phyloP scores from a whole-genome alignment of 176 grass and related monocot species.

The Sorghum bicolor region DNA sequence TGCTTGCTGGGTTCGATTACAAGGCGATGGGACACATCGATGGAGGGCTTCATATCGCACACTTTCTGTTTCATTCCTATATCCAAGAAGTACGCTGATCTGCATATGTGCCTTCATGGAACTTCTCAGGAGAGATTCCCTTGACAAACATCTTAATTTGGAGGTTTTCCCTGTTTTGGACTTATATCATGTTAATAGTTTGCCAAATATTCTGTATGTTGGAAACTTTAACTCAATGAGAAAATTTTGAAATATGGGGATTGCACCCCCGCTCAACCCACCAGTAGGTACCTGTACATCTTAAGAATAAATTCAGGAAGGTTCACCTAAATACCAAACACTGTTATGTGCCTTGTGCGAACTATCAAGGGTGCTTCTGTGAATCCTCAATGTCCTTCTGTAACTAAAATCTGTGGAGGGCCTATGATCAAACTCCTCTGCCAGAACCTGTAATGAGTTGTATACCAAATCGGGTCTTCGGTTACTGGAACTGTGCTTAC shows the following conservation, averaged over 20 bases:
- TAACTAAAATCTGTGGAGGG: not conserved
- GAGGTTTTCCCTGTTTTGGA: constrained; percentile 35
- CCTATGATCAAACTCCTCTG: not conserved
- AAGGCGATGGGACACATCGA: constrained; percentile 55
- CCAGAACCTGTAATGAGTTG: not conserved
- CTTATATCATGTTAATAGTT: constrained; percentile 11
- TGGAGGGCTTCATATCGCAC: constrained; percentile 46
- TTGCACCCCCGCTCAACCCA: not conserved
- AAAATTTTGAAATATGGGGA: not conserved
- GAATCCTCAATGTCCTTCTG: not conserved
- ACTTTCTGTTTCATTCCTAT: constrained; percentile 63
- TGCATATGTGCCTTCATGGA: constrained; percentile 48
- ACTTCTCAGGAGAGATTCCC: constrained; percentile 21
- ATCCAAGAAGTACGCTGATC: constrained; percentile 67
- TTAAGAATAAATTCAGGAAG: not conserved
- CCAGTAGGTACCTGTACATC: not conserved
- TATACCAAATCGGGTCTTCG: not conserved
- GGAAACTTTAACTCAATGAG: not conserved
- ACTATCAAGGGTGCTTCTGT: not conserved
- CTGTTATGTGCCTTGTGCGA: not conserved
- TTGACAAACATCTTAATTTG: constrained; percentile 21
- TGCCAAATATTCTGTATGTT: not conserved
- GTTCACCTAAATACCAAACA: not conserved
- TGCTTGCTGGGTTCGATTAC: constrained; percentile 60
- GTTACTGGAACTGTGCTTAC: not conserved